Conservation (phyloP, 345 rosid genomes). For the Microthlaspi erraticum region DNA sequence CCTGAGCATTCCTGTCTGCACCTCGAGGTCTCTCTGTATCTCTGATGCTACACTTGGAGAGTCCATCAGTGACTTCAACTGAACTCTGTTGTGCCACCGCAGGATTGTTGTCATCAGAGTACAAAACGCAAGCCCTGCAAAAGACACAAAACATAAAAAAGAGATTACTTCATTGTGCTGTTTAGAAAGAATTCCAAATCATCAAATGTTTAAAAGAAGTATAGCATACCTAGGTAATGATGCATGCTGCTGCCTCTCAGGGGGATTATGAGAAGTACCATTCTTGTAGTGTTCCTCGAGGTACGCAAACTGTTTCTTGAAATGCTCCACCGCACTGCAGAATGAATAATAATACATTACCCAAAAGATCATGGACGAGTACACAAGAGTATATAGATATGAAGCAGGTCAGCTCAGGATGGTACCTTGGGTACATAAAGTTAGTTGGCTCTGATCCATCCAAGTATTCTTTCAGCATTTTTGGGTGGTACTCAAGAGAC, state of each 20-base stretch:
- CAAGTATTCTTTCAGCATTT: slow-evolving; percentile 83
- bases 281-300: slow-evolving; percentile 96
- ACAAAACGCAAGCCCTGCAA: slow-evolving; percentile 82
- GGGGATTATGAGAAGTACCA: slow-evolving; percentile 78
- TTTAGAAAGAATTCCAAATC: not conserved
- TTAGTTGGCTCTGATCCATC: slow-evolving; percentile 95
- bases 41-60: slow-evolving; percentile 85
- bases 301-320: slow-evolving; percentile 94
- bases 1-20: slow-evolving; percentile 59
- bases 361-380: slow-evolving; percentile 10
- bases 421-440: slow-evolving; percentile 96
- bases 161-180: not conserved
- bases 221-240: slow-evolving; percentile 84
- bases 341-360: slow-evolving; percentile 1
- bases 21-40: slow-evolving; percentile 65
- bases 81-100: slow-evolving; percentile 55
- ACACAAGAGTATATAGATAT: slow-evolving; percentile 4
- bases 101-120: slow-evolving; percentile 62
- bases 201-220: not conserved
- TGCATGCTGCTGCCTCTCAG: slow-evolving; percentile 94
- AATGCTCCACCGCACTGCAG: slow-evolving; percentile 96
- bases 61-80: slow-evolving; percentile 63
- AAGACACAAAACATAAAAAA: slow-evolving; percentile 13
- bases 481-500: slow-evolving; percentile 92
- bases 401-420: slow-evolving; percentile 14